Conservation (phyloP, 176 grass and related monocot genomes). For the Carex cristatella region DNA sequence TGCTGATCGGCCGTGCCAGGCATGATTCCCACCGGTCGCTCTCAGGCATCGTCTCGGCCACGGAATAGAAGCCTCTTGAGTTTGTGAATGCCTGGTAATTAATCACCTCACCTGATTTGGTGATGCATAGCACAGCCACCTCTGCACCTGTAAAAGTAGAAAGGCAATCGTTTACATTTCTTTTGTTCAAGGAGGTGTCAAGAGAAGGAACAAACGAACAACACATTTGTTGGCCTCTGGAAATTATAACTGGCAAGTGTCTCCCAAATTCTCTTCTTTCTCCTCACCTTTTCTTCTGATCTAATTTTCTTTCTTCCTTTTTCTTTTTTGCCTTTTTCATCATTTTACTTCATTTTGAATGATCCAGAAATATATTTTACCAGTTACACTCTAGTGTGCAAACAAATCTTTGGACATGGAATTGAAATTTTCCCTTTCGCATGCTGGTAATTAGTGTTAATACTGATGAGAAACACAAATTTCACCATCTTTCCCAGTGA, state of each 20-base stretch:
- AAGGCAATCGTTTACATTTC: neutral
- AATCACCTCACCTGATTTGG: constrained; percentile 83
- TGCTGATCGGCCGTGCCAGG: constrained; percentile 84
- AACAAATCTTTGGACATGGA: neutral
- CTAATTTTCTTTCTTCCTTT: too few relatives aligned
- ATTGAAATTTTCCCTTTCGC: neutral
- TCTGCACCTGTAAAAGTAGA: constrained; percentile 46
- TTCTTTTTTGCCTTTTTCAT: neutral
- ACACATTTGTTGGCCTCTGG: neutral
- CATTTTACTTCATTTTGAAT: neutral
- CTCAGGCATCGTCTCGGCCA: constrained; percentile 89
- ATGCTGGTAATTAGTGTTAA: neutral
- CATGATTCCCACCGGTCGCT: constrained; percentile 89
- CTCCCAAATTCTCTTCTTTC: neutral
- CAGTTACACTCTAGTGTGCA: neutral
- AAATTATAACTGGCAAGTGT: neutral
- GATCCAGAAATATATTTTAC: neutral
- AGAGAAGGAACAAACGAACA: neutral
- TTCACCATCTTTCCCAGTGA: neutral
- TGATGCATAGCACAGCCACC: constrained; percentile 93
- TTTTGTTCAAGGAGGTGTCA: neutral
- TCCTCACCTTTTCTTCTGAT: neutral
- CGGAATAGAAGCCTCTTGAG: constrained; percentile 57
- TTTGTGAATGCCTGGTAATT: constrained; percentile 98
- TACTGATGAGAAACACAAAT: neutral